phyloP scores from a whole-genome alignment of 257 asterid genomes.

The Penstemon eatonii region DNA sequence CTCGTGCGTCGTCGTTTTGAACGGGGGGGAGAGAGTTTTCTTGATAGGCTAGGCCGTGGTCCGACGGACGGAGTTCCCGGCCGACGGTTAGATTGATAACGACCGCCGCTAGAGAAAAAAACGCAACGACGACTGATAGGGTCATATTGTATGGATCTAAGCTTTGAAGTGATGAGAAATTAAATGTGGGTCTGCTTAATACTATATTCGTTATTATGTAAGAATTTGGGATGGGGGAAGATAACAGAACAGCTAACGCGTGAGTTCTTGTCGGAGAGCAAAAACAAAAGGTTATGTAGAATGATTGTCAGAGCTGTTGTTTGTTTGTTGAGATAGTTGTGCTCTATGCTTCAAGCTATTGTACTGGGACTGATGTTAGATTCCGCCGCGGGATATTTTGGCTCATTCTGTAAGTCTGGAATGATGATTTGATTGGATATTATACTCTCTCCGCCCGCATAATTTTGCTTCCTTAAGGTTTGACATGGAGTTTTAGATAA shows the following conservation, averaged over 20 bases:
- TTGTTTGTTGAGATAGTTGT: background rate
- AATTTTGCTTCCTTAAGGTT: too few species aligned
- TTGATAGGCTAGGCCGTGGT: conserved; percentile 49
- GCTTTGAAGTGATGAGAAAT: background rate
- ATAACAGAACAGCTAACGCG: background rate
- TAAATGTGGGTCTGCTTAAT: too few species aligned
- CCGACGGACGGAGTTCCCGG: conserved; percentile 50
- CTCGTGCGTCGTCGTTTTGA: conserved; percentile 25
- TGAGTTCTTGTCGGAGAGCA: background rate
- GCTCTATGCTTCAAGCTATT: background rate
- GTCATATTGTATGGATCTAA: background rate
- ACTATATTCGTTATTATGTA: background rate
- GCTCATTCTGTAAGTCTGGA: background rate
- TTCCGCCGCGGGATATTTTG: background rate
- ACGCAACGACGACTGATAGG: conserved; percentile 29
- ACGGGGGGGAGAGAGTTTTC: conserved; percentile 27
- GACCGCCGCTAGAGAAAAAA: conserved; percentile 3
- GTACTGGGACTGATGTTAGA: background rate
- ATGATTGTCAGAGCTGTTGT: background rate
- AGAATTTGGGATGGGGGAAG: too few species aligned
- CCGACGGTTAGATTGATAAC: conserved; percentile 19
- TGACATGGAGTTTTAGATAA: too few species aligned
- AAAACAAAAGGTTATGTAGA: background rate
- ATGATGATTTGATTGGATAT: too few species aligned
- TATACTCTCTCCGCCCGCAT: too few species aligned